Evolutionary conservation across 176 grass and related monocot species (phyloP).

Genomic region (Puya raimondii): DNA sequence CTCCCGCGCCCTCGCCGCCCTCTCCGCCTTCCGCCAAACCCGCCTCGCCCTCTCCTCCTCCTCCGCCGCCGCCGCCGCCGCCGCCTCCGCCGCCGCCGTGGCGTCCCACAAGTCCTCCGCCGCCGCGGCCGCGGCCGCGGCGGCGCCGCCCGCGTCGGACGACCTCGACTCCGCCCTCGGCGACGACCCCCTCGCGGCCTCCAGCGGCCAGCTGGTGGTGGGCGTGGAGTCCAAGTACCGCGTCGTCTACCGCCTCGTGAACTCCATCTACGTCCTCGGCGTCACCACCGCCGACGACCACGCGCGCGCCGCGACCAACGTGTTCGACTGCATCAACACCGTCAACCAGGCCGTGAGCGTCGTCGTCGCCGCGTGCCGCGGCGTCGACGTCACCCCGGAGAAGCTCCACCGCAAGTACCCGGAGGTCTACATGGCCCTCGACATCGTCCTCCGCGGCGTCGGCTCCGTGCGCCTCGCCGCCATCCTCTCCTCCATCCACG

Average conservation of each 20-base stretch:
- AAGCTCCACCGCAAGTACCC: conserved; percentile 96
- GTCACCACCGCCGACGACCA: conserved; percentile 83
- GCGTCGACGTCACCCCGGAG: conserved; percentile 83
- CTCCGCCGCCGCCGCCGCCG: conserved; percentile 19
- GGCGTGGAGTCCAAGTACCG: conserved; percentile 96
- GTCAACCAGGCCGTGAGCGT: conserved; percentile 92
- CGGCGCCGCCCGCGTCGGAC: conserved; percentile 34
- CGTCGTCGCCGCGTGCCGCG: conserved; percentile 77
- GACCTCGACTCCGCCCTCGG: conserved; percentile 60
- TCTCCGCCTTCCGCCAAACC: conserved; percentile 84
- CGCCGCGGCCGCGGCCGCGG: not conserved
- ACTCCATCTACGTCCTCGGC: conserved; percentile 93
- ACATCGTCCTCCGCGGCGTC: conserved; percentile 86
- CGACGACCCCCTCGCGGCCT: conserved; percentile 78
- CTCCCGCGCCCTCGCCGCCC: conserved; percentile 84
- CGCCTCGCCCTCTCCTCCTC: conserved; percentile 62
- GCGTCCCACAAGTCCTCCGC: conserved; percentile 5
- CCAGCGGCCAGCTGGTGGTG: conserved; percentile 81
- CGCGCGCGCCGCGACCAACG: conserved; percentile 52
- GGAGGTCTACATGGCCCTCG: conserved; percentile 92
- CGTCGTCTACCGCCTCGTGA: conserved; percentile 91
- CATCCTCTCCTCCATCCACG: conserved; percentile 91
- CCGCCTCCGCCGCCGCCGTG: not conserved
- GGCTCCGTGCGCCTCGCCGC: conserved; percentile 77
- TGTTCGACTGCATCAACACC: conserved; percentile 86